Percentiles rank a stretch among this genome's conserved stretches.
These are phyloP conservation scores for Teratosphaeria pseudoeucalypti DNA, from an alignment of 2,329 filamentous ascomycete species.

Conservation along the genomic window DNA sequence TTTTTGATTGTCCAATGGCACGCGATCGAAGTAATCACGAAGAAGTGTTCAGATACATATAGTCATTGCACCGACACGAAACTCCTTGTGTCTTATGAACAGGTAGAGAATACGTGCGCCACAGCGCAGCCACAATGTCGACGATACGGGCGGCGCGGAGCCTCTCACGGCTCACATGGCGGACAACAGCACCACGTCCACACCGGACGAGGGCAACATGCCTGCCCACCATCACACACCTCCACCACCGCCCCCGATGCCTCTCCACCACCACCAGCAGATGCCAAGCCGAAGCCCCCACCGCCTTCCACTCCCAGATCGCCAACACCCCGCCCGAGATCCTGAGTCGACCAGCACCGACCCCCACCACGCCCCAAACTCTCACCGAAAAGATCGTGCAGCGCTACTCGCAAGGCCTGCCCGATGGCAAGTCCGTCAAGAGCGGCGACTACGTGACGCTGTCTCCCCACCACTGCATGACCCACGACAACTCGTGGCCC, in stretches of 20 bases:
- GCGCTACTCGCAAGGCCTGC: slow-evolving; percentile 63
- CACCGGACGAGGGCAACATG: slow-evolving; percentile 3
- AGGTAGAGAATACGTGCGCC: neutral
- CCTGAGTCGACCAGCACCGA: slow-evolving; percentile 49
- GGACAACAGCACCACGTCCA: slow-evolving; percentile 2
- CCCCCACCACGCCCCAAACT: slow-evolving; percentile 54
- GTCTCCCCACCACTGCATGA: slow-evolving; percentile 65
- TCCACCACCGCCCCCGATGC: slow-evolving; percentile 18
- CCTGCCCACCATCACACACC: slow-evolving; percentile 4
- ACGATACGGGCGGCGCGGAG: slow-evolving; percentile 10
- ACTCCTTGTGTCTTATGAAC: neutral
- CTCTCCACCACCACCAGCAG: slow-evolving; percentile 13
- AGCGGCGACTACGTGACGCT: slow-evolving; percentile 78
- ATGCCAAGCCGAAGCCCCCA: slow-evolving; percentile 28
- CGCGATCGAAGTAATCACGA: neutral
- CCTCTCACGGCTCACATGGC: slow-evolving; percentile 10
- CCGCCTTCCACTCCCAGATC: slow-evolving; percentile 55
- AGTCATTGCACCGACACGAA: neutral
- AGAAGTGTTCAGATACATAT: neutral
- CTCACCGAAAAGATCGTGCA: slow-evolving; percentile 91
- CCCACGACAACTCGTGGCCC: slow-evolving; percentile 75
- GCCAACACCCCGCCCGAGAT: slow-evolving; percentile 59
- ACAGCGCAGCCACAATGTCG: slow-evolving; percentile 6
- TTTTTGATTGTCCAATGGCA: neutral
- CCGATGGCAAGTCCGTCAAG: slow-evolving; percentile 63